These are phyloP conservation scores for Wickerhamomyces chaumierensis DNA, from an alignment of 805 yeast genomes.

Conservation along the genomic window DNA sequence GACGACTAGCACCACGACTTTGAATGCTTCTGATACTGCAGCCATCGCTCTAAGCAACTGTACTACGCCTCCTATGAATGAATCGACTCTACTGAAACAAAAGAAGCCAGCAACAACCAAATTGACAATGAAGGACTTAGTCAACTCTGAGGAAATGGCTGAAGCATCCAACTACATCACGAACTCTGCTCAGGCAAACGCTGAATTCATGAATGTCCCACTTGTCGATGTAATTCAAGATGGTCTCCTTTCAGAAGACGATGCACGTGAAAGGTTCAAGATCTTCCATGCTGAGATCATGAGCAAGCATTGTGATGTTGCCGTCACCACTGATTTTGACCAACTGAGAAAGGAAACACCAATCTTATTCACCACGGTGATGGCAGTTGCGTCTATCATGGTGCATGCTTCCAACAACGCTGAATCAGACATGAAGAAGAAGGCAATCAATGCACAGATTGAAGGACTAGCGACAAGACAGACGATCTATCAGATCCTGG, in stretches of 20 bases:
- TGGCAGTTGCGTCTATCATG: constrained; percentile 35
- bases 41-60: background rate
- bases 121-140: constrained; percentile 31
- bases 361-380: constrained; percentile 48
- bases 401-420: constrained; percentile 27
- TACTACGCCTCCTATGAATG: too few species aligned
- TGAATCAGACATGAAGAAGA: constrained; percentile 16
- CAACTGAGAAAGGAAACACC: constrained; percentile 43
- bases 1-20: too few species aligned
- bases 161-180: constrained; percentile 35
- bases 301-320: constrained; percentile 45
- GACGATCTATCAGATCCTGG: constrained; percentile 47
- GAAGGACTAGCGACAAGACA: constrained; percentile 43
- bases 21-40: too few species aligned
- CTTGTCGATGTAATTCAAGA: constrained; percentile 39
- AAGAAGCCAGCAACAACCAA: background rate
- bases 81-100: too few species aligned
- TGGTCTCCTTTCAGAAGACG: constrained; percentile 46
- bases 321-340: constrained; percentile 33
- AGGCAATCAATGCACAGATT: constrained; percentile 33
- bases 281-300: constrained; percentile 38
- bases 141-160: constrained; percentile 27
- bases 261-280: constrained; percentile 44
- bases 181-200: constrained; percentile 27
- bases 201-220: constrained; percentile 8